Base-by-base conservation (phyloP, 2,329 filamentous ascomycete species). In the Elsinoe batatas region DNA sequence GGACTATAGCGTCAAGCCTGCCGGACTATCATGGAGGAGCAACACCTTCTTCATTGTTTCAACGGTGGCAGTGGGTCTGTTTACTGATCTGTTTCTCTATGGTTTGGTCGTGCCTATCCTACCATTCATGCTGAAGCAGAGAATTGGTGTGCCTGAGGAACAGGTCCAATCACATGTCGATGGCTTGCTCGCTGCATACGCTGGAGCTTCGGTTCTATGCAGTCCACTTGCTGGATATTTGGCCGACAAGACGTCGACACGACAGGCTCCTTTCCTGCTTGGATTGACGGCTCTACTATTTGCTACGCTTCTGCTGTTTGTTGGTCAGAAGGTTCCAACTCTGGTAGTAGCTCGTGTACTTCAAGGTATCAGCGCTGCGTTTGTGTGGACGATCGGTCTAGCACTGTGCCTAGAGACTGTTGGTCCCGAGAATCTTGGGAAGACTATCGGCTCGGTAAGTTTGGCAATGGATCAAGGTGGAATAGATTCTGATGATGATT, bases 331-430 rank as follows among this genome's bases (percentile, higher is more conserved):
- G 26, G 63, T 82, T 6, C 62, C 71, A 2, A 68, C 77, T 1
- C 69, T 83, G 13, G 65, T 76, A 1, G 57, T 77, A 36, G 80
- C 79, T 4, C 72, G 81, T 32, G 62, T 81, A 0, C 65, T 83
- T 1, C 81, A 84, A 62, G 81, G 81, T 1, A 68, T 78, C 17
- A 79, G 77, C 56, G 78, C 73, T 5, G 79, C 77, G 0, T 72
- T 82, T 32, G 80, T 84, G 0, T 82, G 80, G 75, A 81, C 78
- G 0, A 76, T 80, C 8, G 78, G 80, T 0, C 67, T 83, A 10
- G 78, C 81, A 1, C 71, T 84, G 58, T 72, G 80, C 37, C 68
- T 81, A 4, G 81, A 84, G 62, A 81, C 80, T 0, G 80, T 84
- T 5, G 72, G 76, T 0, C 72, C 70, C 2, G 71, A 78, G 50